phyloP scores from a whole-genome alignment of 1,139 yeast species.

The Scheffersomyces illinoinensis region DNA sequence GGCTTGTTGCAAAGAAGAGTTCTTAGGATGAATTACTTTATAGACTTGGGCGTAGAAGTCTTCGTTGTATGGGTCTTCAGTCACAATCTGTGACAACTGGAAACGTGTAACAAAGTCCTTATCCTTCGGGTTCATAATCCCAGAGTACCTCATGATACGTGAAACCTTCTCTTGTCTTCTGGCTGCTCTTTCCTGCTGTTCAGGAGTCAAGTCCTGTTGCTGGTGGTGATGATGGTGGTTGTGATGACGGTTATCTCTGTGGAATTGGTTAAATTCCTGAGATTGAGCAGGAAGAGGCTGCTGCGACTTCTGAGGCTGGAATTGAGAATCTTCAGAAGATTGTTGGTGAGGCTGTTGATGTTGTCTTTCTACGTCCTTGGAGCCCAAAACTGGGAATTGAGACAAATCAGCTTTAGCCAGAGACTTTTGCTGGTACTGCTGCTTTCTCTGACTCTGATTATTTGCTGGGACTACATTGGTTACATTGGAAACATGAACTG shows the following conservation, averaged over 20 bases:
- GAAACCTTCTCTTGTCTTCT: constrained; percentile 79
- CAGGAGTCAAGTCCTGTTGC: constrained; percentile 44
- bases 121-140: constrained; percentile 95
- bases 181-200: constrained; percentile 55
- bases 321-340: constrained; percentile 14
- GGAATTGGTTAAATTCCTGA: constrained; percentile 20
- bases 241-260: constrained; percentile 9
- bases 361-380: constrained; percentile 29
- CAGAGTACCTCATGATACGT: constrained; percentile 79
- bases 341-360: constrained; percentile 14
- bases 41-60: constrained; percentile 95
- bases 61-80: constrained; percentile 96
- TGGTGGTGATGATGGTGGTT: constrained; percentile 25
- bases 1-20: constrained; percentile 42
- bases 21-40: constrained; percentile 74
- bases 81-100: constrained; percentile 92
- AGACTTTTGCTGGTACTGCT: background rate
- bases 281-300: constrained; percentile 6
- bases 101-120: constrained; percentile 93
- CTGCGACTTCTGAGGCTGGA: constrained; percentile 11
- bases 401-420: constrained; percentile 38
- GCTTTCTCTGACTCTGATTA: background rate
- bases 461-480: constrained; percentile 12
- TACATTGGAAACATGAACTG: background rate
- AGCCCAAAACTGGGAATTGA: constrained; percentile 53